These are phyloP conservation scores for Iberis pinnata DNA, from an alignment of 345 rosid genomes.

Conservation along the genomic window DNA sequence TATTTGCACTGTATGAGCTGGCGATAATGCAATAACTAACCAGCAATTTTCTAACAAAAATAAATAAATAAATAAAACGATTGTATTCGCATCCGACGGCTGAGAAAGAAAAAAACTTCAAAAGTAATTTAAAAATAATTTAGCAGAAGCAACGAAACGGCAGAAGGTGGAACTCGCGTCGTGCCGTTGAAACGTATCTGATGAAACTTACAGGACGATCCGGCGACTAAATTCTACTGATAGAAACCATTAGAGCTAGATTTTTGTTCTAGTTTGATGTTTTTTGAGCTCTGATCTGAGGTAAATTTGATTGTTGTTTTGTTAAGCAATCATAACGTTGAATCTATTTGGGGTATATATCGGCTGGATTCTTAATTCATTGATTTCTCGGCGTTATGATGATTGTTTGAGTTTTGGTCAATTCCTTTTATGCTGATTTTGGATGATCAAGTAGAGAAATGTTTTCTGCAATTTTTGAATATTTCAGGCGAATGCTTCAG, in stretches of 20 bases:
- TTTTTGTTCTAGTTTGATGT: background rate
- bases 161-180: constrained; percentile 35
- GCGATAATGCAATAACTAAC: constrained; percentile 18
- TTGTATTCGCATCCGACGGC: constrained; percentile 28
- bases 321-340: constrained; percentile 1
- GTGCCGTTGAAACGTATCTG: no score
- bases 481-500: constrained; percentile 34
- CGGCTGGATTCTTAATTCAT: background rate
- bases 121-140: background rate
- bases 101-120: background rate
- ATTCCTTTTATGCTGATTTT: background rate
- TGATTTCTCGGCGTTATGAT: background rate
- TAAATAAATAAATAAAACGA: background rate
- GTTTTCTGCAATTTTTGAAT: background rate
- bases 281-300: constrained; percentile 20
- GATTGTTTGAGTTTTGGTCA: background rate
- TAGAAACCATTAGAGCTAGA: no score
- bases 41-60: background rate
- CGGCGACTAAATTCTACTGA: constrained; percentile 23
- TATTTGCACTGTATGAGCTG: constrained; percentile 28
- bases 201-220: constrained; percentile 25
- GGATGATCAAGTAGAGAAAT: background rate
- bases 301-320: constrained; percentile 11
- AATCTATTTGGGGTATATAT: background rate
- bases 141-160: constrained; percentile 26